Percentiles rank a stretch among this genome's conserved stretches.
These are phyloP conservation scores for Lactarius deliciosus DNA, from an alignment of 768 basidiomycete genomes.

Conservation along the genomic window DNA sequence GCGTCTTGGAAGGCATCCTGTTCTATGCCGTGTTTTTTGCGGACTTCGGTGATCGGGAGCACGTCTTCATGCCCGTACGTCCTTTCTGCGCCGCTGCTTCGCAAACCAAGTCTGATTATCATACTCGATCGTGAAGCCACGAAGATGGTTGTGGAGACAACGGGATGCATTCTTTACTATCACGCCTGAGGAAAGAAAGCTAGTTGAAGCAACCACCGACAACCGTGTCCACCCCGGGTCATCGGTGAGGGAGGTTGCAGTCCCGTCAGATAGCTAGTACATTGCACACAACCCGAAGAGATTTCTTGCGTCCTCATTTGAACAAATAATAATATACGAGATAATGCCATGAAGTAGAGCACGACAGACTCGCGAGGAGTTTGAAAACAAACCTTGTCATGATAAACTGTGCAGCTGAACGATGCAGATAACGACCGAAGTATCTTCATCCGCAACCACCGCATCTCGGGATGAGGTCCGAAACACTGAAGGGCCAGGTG, in stretches of 20 bases:
- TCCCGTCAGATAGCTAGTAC: conserved; percentile 3
- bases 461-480: conserved; percentile 32
- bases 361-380: conserved; percentile 20
- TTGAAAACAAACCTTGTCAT: conserved; percentile 58
- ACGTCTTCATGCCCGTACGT: conserved; percentile 32
- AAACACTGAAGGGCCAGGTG: conserved; percentile 31
- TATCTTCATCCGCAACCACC: conserved; percentile 40
- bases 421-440: conserved; percentile 53
- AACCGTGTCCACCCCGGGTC: background rate
- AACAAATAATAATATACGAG: background rate
- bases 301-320: background rate
- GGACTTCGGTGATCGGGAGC: conserved; percentile 32
- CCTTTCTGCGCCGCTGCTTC: background rate
- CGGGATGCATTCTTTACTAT: conserved; percentile 56
- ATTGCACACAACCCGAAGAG: background rate
- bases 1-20: conserved; percentile 11
- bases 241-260: background rate
- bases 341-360: background rate
- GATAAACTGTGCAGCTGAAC: conserved; percentile 73
- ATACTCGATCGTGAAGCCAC: conserved; percentile 40
- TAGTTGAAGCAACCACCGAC: conserved; percentile 32
- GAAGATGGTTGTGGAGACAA: conserved; percentile 55
- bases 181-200: conserved; percentile 54
- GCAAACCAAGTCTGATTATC: conserved; percentile 8
- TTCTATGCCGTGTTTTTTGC: conserved; percentile 31